Conservation (phyloP, 2,329 filamentous ascomycete species). For the Xylaria sp. region DNA sequence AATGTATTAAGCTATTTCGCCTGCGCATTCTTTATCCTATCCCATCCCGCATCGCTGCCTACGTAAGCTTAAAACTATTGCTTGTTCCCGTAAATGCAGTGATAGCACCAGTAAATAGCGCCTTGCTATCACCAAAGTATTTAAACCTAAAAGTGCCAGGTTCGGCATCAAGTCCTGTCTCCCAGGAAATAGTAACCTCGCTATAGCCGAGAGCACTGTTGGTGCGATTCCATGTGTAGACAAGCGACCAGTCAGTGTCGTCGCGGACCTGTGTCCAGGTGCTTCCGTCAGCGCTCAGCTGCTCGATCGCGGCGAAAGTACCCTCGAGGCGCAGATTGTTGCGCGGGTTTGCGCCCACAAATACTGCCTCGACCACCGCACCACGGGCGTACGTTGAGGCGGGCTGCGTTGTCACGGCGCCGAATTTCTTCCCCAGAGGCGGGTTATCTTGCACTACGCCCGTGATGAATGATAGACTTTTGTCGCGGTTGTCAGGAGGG, state of each 20-base stretch:
- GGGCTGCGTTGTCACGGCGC: slow-evolving; percentile 69
- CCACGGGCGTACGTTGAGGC: slow-evolving; percentile 67
- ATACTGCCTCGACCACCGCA: slow-evolving; percentile 70
- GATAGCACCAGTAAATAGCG: slow-evolving; percentile 66
- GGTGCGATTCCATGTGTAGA: slow-evolving; percentile 82
- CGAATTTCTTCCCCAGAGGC: slow-evolving; percentile 74
- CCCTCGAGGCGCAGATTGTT: slow-evolving; percentile 84
- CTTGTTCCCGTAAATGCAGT: slow-evolving; percentile 76
- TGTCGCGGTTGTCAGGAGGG: slow-evolving; percentile 81
- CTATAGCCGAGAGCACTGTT: slow-evolving; percentile 56
- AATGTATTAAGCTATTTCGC: not conserved
- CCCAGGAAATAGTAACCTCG: slow-evolving; percentile 83
- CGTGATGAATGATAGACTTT: slow-evolving; percentile 82
- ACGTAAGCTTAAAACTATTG: slow-evolving; percentile 59
- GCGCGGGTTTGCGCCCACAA: slow-evolving; percentile 88
- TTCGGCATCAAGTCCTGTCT: slow-evolving; percentile 69
- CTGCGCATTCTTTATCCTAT: not conserved
- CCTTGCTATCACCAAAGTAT: slow-evolving; percentile 88
- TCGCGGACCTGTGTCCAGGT: slow-evolving; percentile 74
- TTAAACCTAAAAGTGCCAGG: slow-evolving; percentile 78
- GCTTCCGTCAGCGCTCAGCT: slow-evolving; percentile 54
- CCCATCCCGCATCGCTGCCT: not conserved
- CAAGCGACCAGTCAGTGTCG: slow-evolving; percentile 84
- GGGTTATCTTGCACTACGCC: slow-evolving; percentile 79
- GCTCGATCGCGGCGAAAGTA: slow-evolving; percentile 82